These are phyloP conservation scores for Russula earlei DNA, from an alignment of 768 basidiomycete species.

Conservation along the genomic window DNA sequence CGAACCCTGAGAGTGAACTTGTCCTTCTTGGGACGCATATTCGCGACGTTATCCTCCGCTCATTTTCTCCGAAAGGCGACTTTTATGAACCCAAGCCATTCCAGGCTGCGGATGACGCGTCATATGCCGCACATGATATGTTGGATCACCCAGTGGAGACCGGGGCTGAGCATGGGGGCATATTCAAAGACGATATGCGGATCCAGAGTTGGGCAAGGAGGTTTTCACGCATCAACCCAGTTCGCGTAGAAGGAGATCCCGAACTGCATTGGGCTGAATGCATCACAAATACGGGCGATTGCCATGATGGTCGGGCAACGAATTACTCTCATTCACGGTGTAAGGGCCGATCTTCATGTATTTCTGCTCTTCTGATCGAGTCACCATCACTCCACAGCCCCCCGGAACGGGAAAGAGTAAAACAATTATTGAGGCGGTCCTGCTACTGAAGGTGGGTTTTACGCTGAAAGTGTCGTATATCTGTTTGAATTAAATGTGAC, in stretches of 20 bases:
- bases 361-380: background rate
- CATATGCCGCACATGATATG: constrained; percentile 30
- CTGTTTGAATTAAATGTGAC: constrained; percentile 6
- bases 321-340: constrained; percentile 79
- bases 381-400: constrained; percentile 40
- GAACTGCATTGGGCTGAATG: constrained; percentile 51
- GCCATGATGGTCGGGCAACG: constrained; percentile 79
- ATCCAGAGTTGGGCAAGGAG: constrained; percentile 78
- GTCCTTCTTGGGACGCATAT: constrained; percentile 64
- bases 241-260: constrained; percentile 74
- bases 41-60: constrained; percentile 57
- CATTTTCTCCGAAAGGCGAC: constrained; percentile 33
- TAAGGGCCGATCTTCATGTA: constrained; percentile 29
- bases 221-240: constrained; percentile 47
- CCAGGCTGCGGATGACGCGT: constrained; percentile 33
- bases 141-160: constrained; percentile 31
- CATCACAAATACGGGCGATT: constrained; percentile 70
- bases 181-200: constrained; percentile 61
- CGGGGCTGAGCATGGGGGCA: constrained; percentile 29
- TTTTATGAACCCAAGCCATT: constrained; percentile 28
- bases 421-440: constrained; percentile 80
- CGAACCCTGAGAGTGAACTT: constrained; percentile 33
- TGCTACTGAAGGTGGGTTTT: constrained; percentile 56
- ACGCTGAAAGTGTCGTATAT: background rate
- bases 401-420: constrained; percentile 92